These are phyloP conservation scores for Botrytis galanthina DNA, from an alignment of 2,329 filamentous ascomycete genomes.

Conservation along the genomic window DNA sequence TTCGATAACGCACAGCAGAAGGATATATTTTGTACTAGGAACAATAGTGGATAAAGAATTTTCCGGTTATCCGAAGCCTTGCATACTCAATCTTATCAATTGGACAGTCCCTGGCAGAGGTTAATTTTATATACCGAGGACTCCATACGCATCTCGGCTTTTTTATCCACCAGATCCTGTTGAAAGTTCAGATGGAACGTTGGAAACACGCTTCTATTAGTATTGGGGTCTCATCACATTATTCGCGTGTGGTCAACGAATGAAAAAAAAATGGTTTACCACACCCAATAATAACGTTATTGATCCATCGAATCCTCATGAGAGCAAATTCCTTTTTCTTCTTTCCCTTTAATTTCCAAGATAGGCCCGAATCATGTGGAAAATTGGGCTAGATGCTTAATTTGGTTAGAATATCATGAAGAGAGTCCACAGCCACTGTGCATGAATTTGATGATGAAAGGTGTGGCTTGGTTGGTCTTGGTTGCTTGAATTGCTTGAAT, in stretches of 20 bases:
- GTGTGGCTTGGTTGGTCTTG: slow-evolving; percentile 3
- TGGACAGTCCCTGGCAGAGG: neutral
- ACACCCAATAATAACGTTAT: neutral
- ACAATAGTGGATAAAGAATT: neutral
- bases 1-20: neutral
- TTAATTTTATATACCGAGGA: neutral
- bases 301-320: neutral
- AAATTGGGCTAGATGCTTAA: neutral
- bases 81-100: neutral
- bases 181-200: neutral
- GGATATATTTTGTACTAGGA: neutral
- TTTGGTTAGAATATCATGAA: neutral
- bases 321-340: neutral
- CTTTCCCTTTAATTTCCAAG: neutral
- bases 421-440: neutral
- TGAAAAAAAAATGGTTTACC: neutral
- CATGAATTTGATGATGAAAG: neutral
- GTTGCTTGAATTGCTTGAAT: neutral
- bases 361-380: neutral
- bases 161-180: neutral
- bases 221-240: neutral
- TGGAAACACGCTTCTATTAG: neutral
- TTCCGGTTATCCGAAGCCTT: neutral
- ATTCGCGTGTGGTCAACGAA: neutral
- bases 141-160: neutral